These are phyloP conservation scores for Tubosaeta sp. DNA, from an alignment of 768 basidiomycete species.

Conservation along the genomic window DNA sequence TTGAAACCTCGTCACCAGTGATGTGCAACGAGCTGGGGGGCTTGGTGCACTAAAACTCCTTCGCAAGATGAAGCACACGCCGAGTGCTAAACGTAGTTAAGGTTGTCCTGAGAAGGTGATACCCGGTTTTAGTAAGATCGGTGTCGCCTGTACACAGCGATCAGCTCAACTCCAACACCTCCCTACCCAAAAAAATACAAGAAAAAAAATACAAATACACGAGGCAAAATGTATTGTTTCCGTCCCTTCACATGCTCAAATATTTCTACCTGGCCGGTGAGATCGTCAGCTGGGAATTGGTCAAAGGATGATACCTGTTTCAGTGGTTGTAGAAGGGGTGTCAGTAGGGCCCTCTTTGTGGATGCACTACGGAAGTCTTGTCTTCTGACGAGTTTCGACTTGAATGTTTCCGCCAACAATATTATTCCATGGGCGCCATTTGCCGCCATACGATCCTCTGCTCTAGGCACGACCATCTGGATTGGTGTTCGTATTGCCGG, in stretches of 20 bases:
- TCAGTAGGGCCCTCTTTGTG: constrained; percentile 21
- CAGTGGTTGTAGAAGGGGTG: constrained; percentile 16
- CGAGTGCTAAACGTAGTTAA: constrained; percentile 3
- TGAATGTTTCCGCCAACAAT: constrained; percentile 23
- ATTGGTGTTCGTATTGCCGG: constrained; percentile 23
- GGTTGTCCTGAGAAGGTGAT: constrained; percentile 13
- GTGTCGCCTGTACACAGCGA: not conserved
- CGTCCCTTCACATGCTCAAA: constrained; percentile 21
- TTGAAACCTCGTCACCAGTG: constrained; percentile 16
- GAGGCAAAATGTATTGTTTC: constrained; percentile 5
- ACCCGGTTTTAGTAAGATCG: not conserved
- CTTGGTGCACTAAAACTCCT: constrained; percentile 3
- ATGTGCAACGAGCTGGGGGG: constrained; percentile 1
- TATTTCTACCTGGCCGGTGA: constrained; percentile 18
- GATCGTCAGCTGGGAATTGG: constrained; percentile 24
- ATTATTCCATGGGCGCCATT: constrained; percentile 10
- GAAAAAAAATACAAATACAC: not conserved
- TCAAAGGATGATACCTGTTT: constrained; percentile 29
- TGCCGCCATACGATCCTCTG: constrained; percentile 17
- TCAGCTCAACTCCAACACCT: not conserved
- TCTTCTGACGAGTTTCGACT: constrained; percentile 29
- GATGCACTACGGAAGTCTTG: constrained; percentile 28
- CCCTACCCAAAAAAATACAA: not conserved
- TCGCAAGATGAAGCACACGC: constrained; percentile 19
- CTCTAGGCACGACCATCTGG: constrained; percentile 23